phyloP scores from a whole-genome alignment of 2,329 filamentous ascomycete genomes.

The Paecilomyces sp. region DNA sequence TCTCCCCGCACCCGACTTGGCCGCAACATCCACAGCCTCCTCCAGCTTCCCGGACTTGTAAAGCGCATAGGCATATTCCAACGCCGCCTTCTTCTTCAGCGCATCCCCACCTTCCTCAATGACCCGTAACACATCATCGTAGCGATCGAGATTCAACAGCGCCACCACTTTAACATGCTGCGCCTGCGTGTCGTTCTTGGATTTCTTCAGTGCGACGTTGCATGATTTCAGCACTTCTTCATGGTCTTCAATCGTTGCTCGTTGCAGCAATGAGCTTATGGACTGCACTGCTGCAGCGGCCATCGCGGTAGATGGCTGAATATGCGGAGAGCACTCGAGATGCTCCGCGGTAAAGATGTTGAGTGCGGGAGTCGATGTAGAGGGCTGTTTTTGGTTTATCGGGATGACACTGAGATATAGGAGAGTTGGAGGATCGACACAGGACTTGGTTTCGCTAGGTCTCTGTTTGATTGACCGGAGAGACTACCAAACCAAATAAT shows the following conservation, averaged over 20 bases:
- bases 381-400: background rate
- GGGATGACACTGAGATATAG: background rate
- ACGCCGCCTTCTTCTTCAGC: conserved; percentile 47
- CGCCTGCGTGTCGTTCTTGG: conserved; percentile 49
- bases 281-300: conserved; percentile 38
- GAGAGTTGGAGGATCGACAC: background rate
- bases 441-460: background rate
- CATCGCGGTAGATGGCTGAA: conserved; percentile 17
- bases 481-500: background rate
- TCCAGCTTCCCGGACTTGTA: conserved; percentile 54
- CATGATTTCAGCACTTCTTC: conserved; percentile 54
- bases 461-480: background rate
- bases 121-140: conserved; percentile 51
- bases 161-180: conserved; percentile 55
- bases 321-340: background rate
- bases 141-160: conserved; percentile 57
- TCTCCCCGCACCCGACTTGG: conserved; percentile 33
- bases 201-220: conserved; percentile 50
- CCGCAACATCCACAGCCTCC: conserved; percentile 48
- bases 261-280: conserved; percentile 50
- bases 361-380: background rate
- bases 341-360: background rate
- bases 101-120: conserved; percentile 48
- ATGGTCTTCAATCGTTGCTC: conserved; percentile 54
- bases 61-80: conserved; percentile 58